Evolutionary conservation across 441 rosid genomes (phyloP), one percentile per base, ranked within the genome.

Genomic region (Eutrema salsugineum): DNA sequence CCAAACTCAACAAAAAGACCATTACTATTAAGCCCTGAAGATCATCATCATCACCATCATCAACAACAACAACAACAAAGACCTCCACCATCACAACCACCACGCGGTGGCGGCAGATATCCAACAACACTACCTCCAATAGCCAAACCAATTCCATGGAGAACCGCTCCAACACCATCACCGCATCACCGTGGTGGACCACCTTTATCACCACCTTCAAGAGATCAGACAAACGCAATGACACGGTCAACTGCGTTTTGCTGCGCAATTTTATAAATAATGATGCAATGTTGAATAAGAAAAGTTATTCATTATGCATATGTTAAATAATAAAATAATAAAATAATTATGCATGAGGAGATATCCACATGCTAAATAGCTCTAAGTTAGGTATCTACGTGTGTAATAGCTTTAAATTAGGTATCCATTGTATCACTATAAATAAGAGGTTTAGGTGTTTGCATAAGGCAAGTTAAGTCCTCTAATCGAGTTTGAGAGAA

Each of bases 181-280:
- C 71, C 81, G 1, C 73, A 43, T 63, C 71, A 0, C 20, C 77
- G 48, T 0, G 38, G 75, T 46, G 44, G 68, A 9, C 70, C 10
- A 48, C 66, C 64, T 15, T 27, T 49, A 39, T 70, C 75, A 1
- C 75, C 75, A 0, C 15, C 57, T 12, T 63, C 83, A 69, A 66
- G 76, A 66, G 48, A 44, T 35, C 54, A 67, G 66, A 86, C 96
- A 24, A 72, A 38, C 68, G 40, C 83, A 24, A 10, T 67, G 35
- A 81, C 88, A 53, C 91, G 97, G 95, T 77, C 80, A 66, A 80
- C 67, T 8, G 97, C 88, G 32, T 80, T 76, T 28, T 86, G 89
- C 66, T 94, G 97, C 48, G 86, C 88, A 22, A 73, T 90, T 22
- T 88, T 89, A n/a, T n/a, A n/a, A n/a, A n/a, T n/a, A n/a, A n/a